phyloP scores from a whole-genome alignment of 768 basidiomycete genomes.

The Agrocybe pediades region DNA sequence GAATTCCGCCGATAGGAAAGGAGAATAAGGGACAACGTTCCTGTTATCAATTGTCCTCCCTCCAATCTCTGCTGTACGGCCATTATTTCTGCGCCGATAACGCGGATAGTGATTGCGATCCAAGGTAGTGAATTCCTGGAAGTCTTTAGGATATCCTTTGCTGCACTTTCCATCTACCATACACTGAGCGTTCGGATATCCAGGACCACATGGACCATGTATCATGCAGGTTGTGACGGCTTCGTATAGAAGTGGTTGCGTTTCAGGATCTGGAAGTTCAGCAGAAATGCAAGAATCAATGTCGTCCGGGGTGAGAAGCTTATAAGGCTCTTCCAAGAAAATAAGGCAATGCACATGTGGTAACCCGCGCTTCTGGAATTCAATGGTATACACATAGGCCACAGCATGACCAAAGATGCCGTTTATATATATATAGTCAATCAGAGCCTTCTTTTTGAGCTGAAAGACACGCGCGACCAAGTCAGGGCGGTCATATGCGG shows the following conservation, averaged over 20 bases:
- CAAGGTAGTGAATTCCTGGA: conserved; percentile 18
- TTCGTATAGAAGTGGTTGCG: conserved; percentile 33
- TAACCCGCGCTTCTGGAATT: conserved; percentile 60
- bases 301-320: conserved; percentile 33
- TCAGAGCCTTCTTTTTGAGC: conserved; percentile 36
- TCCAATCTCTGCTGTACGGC: conserved; percentile 21
- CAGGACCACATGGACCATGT: conserved; percentile 39
- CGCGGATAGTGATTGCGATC: conserved; percentile 21
- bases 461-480: conserved; percentile 39
- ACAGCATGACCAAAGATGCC: conserved; percentile 42
- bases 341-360: conserved; percentile 57
- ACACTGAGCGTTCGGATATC: conserved; percentile 33
- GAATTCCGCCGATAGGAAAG: conserved; percentile 30
- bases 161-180: conserved; percentile 37
- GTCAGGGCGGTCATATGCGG: conserved; percentile 17
- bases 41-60: conserved; percentile 30
- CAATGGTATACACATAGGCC: conserved; percentile 51
- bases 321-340: conserved; percentile 33
- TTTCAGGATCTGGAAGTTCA: conserved; percentile 40
- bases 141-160: conserved; percentile 33
- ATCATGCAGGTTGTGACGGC: conserved; percentile 34
- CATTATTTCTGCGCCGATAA: conserved; percentile 30
- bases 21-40: conserved; percentile 41
- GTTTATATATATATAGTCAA: conserved; percentile 33
- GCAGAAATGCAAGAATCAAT: conserved; percentile 44